Evolutionary conservation across 2,329 filamentous ascomycete species (phyloP).

Genomic region (Pseudocercospora fijiensis): DNA sequence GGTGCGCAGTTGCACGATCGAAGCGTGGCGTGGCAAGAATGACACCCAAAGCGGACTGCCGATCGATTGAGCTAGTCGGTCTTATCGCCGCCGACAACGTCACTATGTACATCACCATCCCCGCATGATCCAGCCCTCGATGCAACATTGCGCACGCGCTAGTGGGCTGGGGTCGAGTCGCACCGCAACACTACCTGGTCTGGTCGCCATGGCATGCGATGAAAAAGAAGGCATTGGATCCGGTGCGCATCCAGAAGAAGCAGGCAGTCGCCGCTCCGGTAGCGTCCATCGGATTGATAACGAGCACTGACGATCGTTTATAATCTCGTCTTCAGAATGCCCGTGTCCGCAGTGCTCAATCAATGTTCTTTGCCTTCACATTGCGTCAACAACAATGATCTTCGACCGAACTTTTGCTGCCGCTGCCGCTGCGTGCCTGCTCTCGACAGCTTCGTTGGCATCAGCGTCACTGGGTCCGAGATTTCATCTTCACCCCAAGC

Average conservation of each 20-base stretch:
- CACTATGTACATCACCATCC: neutral
- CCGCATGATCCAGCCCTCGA: neutral
- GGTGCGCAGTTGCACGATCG: too few species aligned
- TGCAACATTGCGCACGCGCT: neutral
- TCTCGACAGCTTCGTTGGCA: neutral
- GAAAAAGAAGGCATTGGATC: neutral
- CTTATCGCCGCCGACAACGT: constrained; percentile 1
- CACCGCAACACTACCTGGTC: neutral
- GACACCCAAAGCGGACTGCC: too few species aligned
- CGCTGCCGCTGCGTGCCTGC: neutral
- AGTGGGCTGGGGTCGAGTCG: neutral
- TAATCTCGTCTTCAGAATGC: neutral
- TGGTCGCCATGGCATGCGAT: neutral
- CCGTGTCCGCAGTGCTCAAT: too few species aligned
- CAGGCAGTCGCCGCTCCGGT: neutral
- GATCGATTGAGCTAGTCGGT: too few species aligned
- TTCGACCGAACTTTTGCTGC: neutral
- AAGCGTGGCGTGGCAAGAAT: too few species aligned
- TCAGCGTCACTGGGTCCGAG: neutral
- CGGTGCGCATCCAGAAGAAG: neutral
- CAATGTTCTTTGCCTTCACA: neutral
- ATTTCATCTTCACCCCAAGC: constrained; percentile 1
- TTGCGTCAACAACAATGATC: neutral
- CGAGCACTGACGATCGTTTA: neutral
- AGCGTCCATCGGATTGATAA: neutral